phyloP scores from a whole-genome alignment of 805 yeast species.

The Clavispora phyllophila region DNA sequence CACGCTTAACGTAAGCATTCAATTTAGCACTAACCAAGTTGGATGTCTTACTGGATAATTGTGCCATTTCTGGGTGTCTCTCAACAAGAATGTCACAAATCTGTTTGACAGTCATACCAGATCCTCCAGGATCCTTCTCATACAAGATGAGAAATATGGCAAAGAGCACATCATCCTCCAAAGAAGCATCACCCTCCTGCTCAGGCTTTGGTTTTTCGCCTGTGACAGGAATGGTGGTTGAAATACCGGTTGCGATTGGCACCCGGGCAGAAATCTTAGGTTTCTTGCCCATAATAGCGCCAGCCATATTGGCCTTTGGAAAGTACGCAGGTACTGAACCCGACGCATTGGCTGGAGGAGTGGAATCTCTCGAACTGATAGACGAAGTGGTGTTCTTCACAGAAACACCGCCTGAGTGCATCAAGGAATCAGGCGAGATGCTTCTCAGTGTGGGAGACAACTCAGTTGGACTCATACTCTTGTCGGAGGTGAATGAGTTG shows the following conservation, averaged over 20 bases:
- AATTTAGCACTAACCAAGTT: conserved; percentile 77
- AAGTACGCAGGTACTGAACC: conserved; percentile 1
- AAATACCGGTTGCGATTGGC: conserved; percentile 65
- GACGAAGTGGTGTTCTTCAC: conserved; percentile 16
- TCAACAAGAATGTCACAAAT: conserved; percentile 71
- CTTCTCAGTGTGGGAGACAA: conserved; percentile 34
- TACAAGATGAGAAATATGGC: conserved; percentile 70
- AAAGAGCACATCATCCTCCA: conserved; percentile 71
- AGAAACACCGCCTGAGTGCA: conserved; percentile 22
- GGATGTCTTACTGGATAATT: conserved; percentile 72
- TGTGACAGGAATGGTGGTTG: conserved; percentile 76
- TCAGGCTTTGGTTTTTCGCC: conserved; percentile 65
- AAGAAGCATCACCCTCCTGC: conserved; percentile 51
- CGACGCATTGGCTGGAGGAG: conserved; percentile 19
- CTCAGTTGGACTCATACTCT: conserved; percentile 23
- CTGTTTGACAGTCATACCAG: conserved; percentile 88
- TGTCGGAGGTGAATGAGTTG: conserved; percentile 5
- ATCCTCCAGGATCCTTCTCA: conserved; percentile 62
- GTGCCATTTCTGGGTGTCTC: conserved; percentile 81
- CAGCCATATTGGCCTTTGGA: conserved; percentile 7
- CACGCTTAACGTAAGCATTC: conserved; percentile 80
- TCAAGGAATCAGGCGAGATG: conserved; percentile 41
- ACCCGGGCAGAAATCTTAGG: conserved; percentile 38
- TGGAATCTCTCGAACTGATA: conserved; percentile 27
- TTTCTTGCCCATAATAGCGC: conserved; percentile 18